phyloP scores from a whole-genome alignment of 2,329 filamentous ascomycete species.

The Fusarium bactridioides region DNA sequence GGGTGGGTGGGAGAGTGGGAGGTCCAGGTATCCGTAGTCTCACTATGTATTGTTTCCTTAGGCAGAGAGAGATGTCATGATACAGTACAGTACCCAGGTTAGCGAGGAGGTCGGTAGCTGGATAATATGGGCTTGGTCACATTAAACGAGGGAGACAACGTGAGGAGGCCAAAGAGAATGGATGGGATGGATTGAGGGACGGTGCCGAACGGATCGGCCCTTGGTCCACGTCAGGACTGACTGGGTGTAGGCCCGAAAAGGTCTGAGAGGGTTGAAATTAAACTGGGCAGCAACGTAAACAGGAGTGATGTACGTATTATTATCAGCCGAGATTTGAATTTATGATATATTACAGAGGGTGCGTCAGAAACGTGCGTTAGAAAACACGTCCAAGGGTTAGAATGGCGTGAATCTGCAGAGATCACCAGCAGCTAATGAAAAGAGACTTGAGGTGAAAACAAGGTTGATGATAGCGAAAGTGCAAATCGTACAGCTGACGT shows the following conservation, averaged over 20 bases:
- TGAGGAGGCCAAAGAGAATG: slow-evolving; percentile 13
- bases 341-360: slow-evolving; percentile 15
- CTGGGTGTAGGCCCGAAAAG: slow-evolving; percentile 23
- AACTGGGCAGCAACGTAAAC: slow-evolving; percentile 25
- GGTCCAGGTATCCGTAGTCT: not conserved
- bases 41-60: slow-evolving; percentile 11
- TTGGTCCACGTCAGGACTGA: slow-evolving; percentile 40
- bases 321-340: slow-evolving; percentile 16
- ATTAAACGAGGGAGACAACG: slow-evolving; percentile 7
- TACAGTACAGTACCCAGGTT: not conserved
- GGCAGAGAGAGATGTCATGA: slow-evolving; percentile 14
- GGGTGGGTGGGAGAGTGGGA: not conserved
- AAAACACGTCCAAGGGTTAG: not conserved
- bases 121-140: slow-evolving; percentile 3
- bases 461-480: slow-evolving; percentile 22
- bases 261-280: slow-evolving; percentile 23
- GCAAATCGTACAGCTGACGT: slow-evolving; percentile 26
- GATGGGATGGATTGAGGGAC: not conserved
- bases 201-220: slow-evolving; percentile 41
- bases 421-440: not conserved
- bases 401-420: slow-evolving; percentile 12
- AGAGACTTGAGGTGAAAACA: slow-evolving; percentile 22
- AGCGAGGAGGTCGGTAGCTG: not conserved
- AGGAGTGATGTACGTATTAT: not conserved
- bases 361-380: not conserved